Evolutionary conservation across 2,329 filamentous ascomycete genomes (phyloP).

Genomic region (Nigrospora oryzae): DNA sequence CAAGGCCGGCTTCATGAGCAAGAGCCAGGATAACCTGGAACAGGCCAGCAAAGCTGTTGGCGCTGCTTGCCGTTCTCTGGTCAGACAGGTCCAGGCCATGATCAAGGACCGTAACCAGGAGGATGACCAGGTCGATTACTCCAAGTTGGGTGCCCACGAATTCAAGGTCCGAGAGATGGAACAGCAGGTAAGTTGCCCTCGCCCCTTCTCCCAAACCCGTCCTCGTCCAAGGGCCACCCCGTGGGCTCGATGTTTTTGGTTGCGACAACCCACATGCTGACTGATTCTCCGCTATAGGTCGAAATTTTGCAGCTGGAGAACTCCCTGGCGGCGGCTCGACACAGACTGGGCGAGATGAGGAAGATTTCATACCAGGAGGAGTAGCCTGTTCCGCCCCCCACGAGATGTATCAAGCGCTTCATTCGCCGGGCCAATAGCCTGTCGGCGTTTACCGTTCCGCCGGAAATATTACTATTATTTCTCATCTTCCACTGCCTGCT

Average conservation of each 20-base stretch:
- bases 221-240: too few species aligned
- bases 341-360: conserved; percentile 90
- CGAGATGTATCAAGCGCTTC: neutral
- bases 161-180: conserved; percentile 99
- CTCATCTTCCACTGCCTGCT: too few species aligned
- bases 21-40: conserved; percentile 88
- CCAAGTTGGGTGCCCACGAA: conserved; percentile 81
- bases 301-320: conserved; percentile 97
- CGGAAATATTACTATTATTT: too few species aligned
- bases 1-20: conserved; percentile 97
- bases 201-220: neutral
- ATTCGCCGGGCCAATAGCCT: too few species aligned
- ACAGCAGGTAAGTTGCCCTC: conserved; percentile 68
- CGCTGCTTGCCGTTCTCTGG: conserved; percentile 74
- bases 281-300: conserved; percentile 48
- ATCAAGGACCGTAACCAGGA: conserved; percentile 80
- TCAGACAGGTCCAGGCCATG: conserved; percentile 89
- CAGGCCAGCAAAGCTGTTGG: conserved; percentile 89
- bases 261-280: neutral
- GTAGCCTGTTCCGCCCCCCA: conserved; percentile 14
- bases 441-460: too few species aligned
- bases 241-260: too few species aligned
- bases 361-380: conserved; percentile 93
- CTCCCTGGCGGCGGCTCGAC: conserved; percentile 66
- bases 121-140: conserved; percentile 81